phyloP scores from a whole-genome alignment of 2,329 filamentous ascomycete species.

The Zymoseptoria passerinii region DNA sequence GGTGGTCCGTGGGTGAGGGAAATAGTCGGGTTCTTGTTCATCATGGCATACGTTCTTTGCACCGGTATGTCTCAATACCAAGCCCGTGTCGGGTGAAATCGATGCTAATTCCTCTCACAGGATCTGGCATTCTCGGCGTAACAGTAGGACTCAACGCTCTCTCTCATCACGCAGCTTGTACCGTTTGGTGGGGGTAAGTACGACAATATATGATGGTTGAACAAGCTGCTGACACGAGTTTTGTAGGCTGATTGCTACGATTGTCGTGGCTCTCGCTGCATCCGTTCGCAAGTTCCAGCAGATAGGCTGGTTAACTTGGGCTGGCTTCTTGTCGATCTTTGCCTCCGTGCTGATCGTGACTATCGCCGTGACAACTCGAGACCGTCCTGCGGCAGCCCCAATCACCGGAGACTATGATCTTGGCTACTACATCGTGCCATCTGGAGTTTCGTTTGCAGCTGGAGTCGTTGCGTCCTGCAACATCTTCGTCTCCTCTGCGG shows the following conservation, averaged over 20 bases:
- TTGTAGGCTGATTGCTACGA: conserved; percentile 40
- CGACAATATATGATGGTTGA: conserved; percentile 16
- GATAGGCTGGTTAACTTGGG: conserved; percentile 55
- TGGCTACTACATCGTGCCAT: conserved; percentile 48
- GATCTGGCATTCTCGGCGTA: not conserved
- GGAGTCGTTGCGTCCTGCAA: conserved; percentile 51
- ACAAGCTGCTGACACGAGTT: not conserved
- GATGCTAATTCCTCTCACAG: conserved; percentile 14
- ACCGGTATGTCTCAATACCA: conserved; percentile 29
- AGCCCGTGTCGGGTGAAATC: not conserved
- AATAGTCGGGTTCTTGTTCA: conserved; percentile 48
- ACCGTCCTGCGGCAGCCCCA: conserved; percentile 54
- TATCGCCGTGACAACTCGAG: conserved; percentile 46
- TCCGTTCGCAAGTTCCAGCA: conserved; percentile 52
- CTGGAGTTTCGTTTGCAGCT: conserved; percentile 48
- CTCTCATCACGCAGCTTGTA: conserved; percentile 50
- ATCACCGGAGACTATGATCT: conserved; percentile 51
- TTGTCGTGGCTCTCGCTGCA: conserved; percentile 43
- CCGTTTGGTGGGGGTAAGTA: conserved; percentile 42
- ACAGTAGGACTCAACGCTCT: conserved; percentile 45
- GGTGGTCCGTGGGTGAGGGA: conserved; percentile 47
- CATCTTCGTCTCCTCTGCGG: conserved; percentile 53
- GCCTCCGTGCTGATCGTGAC: conserved; percentile 41
- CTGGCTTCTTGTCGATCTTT: conserved; percentile 51
- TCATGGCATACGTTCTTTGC: conserved; percentile 50